Evolutionary conservation across 768 basidiomycete species (phyloP).

Genomic region (Kwoniella pini): DNA sequence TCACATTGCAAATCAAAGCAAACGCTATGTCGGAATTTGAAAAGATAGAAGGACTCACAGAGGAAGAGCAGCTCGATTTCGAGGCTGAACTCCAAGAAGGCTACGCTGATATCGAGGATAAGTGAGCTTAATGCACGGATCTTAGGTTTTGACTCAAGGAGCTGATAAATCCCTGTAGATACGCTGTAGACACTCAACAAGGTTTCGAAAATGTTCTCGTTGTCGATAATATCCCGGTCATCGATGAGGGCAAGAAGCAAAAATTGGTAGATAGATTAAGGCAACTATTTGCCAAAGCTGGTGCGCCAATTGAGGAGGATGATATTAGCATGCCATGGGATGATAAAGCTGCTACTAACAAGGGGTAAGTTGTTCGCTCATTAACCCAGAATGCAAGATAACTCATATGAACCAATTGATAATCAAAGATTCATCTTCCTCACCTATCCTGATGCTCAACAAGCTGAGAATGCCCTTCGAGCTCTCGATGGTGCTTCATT

Average conservation of each 20-base stretch:
- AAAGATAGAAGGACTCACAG: conserved; percentile 23
- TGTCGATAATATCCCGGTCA: conserved; percentile 86
- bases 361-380: conserved; percentile 75
- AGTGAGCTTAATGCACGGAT: conserved; percentile 20
- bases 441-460: conserved; percentile 52
- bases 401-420: too few species aligned
- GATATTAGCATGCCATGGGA: conserved; percentile 89
- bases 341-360: conserved; percentile 75
- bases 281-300: conserved; percentile 81
- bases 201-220: conserved; percentile 88
- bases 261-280: conserved; percentile 76
- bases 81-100: conserved; percentile 47
- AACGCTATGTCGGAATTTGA: conserved; percentile 23
- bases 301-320: conserved; percentile 71
- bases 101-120: conserved; percentile 45
- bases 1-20: too few species aligned
- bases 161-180: conserved; percentile 59
- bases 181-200: conserved; percentile 78
- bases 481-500: conserved; percentile 61
- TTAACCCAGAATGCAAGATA: too few species aligned
- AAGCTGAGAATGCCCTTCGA: conserved; percentile 54
- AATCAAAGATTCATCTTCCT: conserved; percentile 84
- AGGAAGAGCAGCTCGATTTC: conserved; percentile 45
- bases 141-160: background rate
- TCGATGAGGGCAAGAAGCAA: conserved; percentile 81